Conservation (phyloP, 106 monocot genomes). For the Dendrobium chrysotoxum region DNA sequence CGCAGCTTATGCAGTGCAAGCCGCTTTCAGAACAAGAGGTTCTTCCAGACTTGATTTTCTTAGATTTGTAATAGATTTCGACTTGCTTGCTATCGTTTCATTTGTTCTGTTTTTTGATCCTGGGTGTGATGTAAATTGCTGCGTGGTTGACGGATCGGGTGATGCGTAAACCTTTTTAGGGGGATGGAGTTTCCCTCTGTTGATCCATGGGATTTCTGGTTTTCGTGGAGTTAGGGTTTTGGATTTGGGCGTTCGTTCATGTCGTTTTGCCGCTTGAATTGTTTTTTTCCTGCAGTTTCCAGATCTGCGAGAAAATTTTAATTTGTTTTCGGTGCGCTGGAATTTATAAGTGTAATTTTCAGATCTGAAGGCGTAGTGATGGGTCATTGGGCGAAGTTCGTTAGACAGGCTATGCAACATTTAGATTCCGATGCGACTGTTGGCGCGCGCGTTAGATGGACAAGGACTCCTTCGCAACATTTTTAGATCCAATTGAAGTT, state of each 20-base stretch:
- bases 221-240: background rate
- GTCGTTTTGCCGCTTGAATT: background rate
- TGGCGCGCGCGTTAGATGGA: background rate
- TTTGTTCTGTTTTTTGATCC: background rate
- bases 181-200: background rate
- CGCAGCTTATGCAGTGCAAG: slow-evolving; percentile 95
- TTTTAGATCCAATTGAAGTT: background rate
- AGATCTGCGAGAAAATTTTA: background rate
- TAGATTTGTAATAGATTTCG: slow-evolving; percentile 3
- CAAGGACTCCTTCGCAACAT: background rate
- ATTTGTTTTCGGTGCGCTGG: background rate
- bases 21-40: slow-evolving; percentile 84
- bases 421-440: background rate
- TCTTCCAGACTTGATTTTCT: background rate
- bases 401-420: background rate
- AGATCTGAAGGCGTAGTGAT: background rate
- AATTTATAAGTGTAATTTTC: background rate
- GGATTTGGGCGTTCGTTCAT: background rate
- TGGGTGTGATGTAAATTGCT: background rate
- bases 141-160: background rate
- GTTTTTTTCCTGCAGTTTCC: background rate
- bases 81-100: background rate
- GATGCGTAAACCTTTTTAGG: background rate
- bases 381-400: background rate
- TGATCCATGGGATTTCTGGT: background rate